Percentiles rank a stretch among this genome's conserved stretches.
phyloP scores from a whole-genome alignment of 768 basidiomycete species.

The Leucocoprinus birnbaumii region DNA sequence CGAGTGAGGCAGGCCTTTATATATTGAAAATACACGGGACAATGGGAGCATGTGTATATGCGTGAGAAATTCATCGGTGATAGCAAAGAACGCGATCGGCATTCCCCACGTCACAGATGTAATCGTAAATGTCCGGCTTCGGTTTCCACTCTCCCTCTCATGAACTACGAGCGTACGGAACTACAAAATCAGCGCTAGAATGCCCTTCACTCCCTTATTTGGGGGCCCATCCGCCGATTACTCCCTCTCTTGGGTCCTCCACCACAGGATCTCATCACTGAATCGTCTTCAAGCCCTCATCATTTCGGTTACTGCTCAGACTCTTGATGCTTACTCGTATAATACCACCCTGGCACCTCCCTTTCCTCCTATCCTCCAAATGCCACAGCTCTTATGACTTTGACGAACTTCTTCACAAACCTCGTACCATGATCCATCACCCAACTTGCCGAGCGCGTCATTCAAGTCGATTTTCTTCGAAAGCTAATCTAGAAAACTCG shows the following conservation, averaged over 20 bases:
- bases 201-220: conserved; percentile 14
- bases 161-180: conserved; percentile 11
- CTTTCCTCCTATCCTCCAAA: conserved; percentile 35
- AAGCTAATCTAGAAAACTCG: background rate
- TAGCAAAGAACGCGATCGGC: background rate
- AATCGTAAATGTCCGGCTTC: conserved; percentile 16
- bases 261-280: conserved; percentile 23
- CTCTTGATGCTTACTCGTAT: conserved; percentile 61
- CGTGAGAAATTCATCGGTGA: conserved; percentile 2
- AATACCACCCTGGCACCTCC: conserved; percentile 20
- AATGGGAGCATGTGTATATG: background rate
- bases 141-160: conserved; percentile 33
- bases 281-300: conserved; percentile 48
- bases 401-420: conserved; percentile 57
- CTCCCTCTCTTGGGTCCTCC: conserved; percentile 34
- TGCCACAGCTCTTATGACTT: conserved; percentile 31
- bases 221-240: conserved; percentile 29
- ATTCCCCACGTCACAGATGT: background rate
- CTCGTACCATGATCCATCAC: conserved; percentile 70
- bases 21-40: conserved; percentile 7
- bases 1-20: conserved; percentile 8
- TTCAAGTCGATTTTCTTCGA: conserved; percentile 10
- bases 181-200: conserved; percentile 1
- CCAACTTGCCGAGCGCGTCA: conserved; percentile 38
- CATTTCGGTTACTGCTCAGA: conserved; percentile 61